Evolutionary conservation across 768 basidiomycete genomes (phyloP).

Genomic region (Pulveroboletus ravenelii): DNA sequence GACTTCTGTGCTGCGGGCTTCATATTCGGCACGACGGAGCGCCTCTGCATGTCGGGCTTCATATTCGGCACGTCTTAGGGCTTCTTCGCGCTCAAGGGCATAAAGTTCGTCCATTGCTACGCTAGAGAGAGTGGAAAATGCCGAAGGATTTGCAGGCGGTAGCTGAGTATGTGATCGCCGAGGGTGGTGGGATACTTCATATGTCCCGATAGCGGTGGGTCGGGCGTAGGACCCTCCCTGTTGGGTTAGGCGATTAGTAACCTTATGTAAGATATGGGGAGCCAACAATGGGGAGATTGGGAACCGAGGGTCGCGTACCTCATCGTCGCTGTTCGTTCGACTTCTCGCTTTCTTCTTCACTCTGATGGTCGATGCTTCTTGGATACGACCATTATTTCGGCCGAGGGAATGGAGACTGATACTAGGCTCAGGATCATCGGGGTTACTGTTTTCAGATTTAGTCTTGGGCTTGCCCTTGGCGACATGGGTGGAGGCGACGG

Average conservation of each 20-base stretch:
- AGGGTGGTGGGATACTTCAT: conserved; percentile 34
- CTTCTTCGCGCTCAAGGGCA: conserved; percentile 83
- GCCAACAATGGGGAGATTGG: conserved; percentile 15
- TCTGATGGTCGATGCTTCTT: conserved; percentile 32
- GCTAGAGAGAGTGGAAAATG: conserved; percentile 66
- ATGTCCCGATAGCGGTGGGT: conserved; percentile 47
- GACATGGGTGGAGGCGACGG: conserved; percentile 16
- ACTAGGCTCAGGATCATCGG: conserved; percentile 24
- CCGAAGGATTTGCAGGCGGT: conserved; percentile 35
- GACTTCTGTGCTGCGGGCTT: conserved; percentile 46
- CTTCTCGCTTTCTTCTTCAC: conserved; percentile 77
- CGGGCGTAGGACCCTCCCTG: conserved; percentile 58
- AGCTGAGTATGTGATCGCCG: conserved; percentile 27
- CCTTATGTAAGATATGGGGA: conserved; percentile 28
- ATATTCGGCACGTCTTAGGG: conserved; percentile 79
- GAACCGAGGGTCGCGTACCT: conserved; percentile 46
- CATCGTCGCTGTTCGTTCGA: conserved; percentile 76
- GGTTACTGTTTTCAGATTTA: conserved; percentile 22
- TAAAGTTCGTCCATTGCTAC: conserved; percentile 88
- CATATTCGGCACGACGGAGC: conserved; percentile 60
- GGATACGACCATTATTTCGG: conserved; percentile 15
- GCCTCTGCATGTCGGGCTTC: conserved; percentile 72
- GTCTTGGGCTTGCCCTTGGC: conserved; percentile 28
- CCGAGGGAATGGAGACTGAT: conserved; percentile 26
- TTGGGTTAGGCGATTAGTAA: conserved; percentile 14